Evolutionary conservation across 2,329 filamentous ascomycete genomes (phyloP).

Genomic region (Talaromyces piceae): DNA sequence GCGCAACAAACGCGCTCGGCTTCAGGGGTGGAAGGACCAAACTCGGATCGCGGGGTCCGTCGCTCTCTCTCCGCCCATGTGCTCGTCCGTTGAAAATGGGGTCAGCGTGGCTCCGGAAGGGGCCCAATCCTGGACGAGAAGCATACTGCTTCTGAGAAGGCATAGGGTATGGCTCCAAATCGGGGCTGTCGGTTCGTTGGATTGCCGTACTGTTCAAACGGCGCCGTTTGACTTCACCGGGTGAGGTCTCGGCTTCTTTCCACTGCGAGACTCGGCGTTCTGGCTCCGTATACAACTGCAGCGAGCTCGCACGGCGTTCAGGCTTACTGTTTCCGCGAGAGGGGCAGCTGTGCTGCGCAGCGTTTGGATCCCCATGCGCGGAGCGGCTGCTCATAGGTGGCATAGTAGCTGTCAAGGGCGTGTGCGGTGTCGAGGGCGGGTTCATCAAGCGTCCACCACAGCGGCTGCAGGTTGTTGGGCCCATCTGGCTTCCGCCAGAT

Average conservation of each 20-base stretch:
- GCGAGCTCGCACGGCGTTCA: conserved; percentile 18
- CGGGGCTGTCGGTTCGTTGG: conserved; percentile 30
- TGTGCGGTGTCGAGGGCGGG: conserved; percentile 35
- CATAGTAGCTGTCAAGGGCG: conserved; percentile 32
- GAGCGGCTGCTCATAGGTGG: conserved; percentile 26
- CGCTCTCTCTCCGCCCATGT: conserved; percentile 22
- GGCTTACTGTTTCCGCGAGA: conserved; percentile 15
- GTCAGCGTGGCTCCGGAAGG: conserved; percentile 29
- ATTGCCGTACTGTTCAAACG: conserved; percentile 46
- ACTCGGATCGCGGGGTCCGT: conserved; percentile 40
- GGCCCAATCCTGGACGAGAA: conserved; percentile 31
- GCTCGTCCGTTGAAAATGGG: conserved; percentile 48
- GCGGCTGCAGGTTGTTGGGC: conserved; percentile 31
- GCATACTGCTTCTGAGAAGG: conserved; percentile 34
- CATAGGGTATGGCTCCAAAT: conserved; percentile 36
- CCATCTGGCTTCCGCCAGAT: conserved; percentile 29
- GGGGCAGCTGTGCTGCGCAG: conserved; percentile 17
- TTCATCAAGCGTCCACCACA: conserved; percentile 45
- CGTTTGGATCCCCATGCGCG: conserved; percentile 22
- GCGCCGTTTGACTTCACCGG: conserved; percentile 56
- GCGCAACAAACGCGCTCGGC: conserved; percentile 28
- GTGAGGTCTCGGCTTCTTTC: conserved; percentile 34
- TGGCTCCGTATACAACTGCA: conserved; percentile 18
- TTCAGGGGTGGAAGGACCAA: conserved; percentile 49
- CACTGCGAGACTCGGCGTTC: conserved; percentile 19